Conservation (phyloP, 148 eudicot species). For the Rhododendron mucronatum region DNA sequence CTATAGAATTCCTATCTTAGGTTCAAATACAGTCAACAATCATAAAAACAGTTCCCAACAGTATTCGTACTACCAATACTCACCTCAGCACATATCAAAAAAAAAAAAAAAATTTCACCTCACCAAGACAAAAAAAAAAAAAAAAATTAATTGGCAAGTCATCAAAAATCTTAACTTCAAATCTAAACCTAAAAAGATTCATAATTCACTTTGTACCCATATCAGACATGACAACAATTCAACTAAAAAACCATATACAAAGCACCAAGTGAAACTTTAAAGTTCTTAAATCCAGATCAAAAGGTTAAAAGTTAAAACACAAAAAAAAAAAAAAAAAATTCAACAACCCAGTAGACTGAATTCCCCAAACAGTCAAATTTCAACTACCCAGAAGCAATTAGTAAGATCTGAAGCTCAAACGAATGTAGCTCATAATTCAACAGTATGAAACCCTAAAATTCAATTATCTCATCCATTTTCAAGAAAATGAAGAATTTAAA, state of each 20-base stretch:
- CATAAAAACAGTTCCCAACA: neutral
- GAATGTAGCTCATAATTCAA: neutral
- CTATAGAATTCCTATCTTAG: neutral
- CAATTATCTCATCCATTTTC: slow-evolving; percentile 6
- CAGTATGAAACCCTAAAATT: slow-evolving; percentile 7
- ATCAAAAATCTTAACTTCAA: neutral
- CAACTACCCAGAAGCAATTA: slow-evolving; percentile 6
- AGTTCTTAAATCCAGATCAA: neutral
- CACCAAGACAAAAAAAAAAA: neutral
- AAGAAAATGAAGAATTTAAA: slow-evolving; percentile 7
- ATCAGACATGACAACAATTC: neutral
- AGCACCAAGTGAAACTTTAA: neutral
- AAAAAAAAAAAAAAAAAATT: neutral
- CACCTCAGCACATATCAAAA: neutral
- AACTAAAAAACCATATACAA: neutral
- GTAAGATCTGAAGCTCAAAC: slow-evolving; percentile 3
- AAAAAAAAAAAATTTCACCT: neutral
- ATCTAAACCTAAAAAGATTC: neutral
- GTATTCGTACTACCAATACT: neutral
- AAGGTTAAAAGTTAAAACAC: neutral
- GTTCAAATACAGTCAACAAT: neutral
- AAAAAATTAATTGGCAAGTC: neutral
- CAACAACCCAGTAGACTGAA: slow-evolving; percentile 8
- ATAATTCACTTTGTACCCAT: neutral
- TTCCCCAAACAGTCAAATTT: slow-evolving; percentile 8